phyloP scores from a whole-genome alignment of 345 rosid species.

The Noccaea bulbosa region DNA sequence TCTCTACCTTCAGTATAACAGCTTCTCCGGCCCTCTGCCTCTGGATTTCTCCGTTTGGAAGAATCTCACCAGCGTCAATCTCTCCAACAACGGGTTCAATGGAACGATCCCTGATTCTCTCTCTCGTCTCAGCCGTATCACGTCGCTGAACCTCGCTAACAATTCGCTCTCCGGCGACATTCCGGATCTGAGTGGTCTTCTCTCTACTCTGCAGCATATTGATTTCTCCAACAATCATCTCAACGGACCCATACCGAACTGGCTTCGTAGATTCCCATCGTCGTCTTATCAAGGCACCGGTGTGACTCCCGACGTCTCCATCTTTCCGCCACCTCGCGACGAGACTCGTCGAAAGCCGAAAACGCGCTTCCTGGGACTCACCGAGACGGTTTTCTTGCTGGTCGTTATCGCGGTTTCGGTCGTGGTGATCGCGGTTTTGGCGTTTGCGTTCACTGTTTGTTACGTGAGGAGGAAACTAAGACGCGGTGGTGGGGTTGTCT shows the following conservation, averaged over 20 bases:
- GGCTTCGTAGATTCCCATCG: slow-evolving; percentile 65
- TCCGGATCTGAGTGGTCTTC: slow-evolving; percentile 58
- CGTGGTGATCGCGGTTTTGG: slow-evolving; percentile 52
- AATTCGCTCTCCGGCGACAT: slow-evolving; percentile 76
- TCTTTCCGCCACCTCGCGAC: slow-evolving; percentile 36
- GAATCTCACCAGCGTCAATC: slow-evolving; percentile 71
- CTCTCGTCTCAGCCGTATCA: slow-evolving; percentile 53
- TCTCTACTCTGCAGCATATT: slow-evolving; percentile 58
- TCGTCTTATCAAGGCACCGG: slow-evolving; percentile 64
- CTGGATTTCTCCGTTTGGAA: slow-evolving; percentile 75
- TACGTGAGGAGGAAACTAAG: slow-evolving; percentile 53
- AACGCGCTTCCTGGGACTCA: slow-evolving; percentile 41
- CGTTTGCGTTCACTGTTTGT: slow-evolving; percentile 56
- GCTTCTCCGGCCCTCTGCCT: slow-evolving; percentile 71
- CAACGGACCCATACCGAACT: slow-evolving; percentile 62
- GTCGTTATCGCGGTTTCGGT: slow-evolving; percentile 55
- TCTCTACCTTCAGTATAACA: slow-evolving; percentile 79
- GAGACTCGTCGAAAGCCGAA: slow-evolving; percentile 38
- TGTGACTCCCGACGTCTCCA: slow-evolving; percentile 20
- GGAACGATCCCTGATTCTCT: slow-evolving; percentile 76
- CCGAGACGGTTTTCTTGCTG: slow-evolving; percentile 59
- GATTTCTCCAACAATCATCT: slow-evolving; percentile 73
- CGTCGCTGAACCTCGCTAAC: slow-evolving; percentile 71
- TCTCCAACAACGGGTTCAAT: slow-evolving; percentile 70
- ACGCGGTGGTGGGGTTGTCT: slow-evolving; percentile 38